Evolutionary conservation across 345 rosid genomes (phyloP).

Genomic region (Leavenworthia alabamica): DNA sequence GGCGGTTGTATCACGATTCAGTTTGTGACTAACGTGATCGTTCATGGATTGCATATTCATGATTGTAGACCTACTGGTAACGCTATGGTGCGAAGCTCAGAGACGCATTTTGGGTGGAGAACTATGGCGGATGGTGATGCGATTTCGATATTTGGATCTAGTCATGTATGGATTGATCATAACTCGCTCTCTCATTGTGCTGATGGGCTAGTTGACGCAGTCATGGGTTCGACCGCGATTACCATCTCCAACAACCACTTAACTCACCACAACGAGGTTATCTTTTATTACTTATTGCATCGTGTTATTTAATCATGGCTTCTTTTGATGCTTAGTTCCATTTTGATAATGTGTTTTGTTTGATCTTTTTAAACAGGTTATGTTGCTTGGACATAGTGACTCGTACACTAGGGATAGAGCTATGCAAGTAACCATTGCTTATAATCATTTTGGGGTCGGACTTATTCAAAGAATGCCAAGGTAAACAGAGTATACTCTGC

Average conservation of each 20-base stretch:
- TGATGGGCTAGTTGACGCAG: constrained; percentile 92
- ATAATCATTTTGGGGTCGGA: constrained; percentile 92
- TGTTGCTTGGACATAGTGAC: constrained; percentile 89
- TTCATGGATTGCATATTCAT: constrained; percentile 87
- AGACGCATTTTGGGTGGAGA: constrained; percentile 82
- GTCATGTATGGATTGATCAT: constrained; percentile 92
- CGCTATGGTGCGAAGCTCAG: constrained; percentile 88
- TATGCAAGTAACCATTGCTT: constrained; percentile 95
- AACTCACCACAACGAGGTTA: constrained; percentile 91
- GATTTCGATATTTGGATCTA: constrained; percentile 79
- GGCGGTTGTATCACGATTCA: constrained; percentile 93
- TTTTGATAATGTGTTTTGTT: too few species aligned
- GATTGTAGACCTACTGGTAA: constrained; percentile 92
- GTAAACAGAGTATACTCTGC: constrained; percentile 34
- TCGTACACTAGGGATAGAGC: constrained; percentile 72
- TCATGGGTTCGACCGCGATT: constrained; percentile 95
- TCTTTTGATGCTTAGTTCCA: background rate
- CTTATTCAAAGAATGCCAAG: constrained; percentile 98
- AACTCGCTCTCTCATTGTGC: constrained; percentile 84
- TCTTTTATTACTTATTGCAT: background rate
- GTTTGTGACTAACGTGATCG: constrained; percentile 73
- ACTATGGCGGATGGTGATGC: constrained; percentile 94
- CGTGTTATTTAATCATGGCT: background rate
- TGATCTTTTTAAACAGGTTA: constrained; percentile 45
- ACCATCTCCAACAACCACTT: constrained; percentile 87